Conservation (phyloP, 345 rosid species). For the Syzygium aromaticum region DNA sequence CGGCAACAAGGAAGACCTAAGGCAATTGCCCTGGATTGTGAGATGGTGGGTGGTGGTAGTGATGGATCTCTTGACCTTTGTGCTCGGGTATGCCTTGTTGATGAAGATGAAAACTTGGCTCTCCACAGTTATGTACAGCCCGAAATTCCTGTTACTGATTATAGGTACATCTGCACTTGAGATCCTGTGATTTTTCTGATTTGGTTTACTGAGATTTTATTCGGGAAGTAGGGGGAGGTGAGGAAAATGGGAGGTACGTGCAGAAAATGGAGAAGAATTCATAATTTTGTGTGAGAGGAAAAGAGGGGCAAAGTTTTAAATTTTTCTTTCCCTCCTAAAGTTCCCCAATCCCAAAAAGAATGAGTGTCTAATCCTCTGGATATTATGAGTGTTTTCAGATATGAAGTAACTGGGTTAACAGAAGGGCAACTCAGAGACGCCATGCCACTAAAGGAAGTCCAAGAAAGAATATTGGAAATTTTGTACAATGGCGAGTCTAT, state of each 20-base stretch:
- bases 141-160: constrained; percentile 39
- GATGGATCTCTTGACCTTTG: constrained; percentile 52
- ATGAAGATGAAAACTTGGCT: constrained; percentile 58
- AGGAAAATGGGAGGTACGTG: not conserved
- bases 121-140: constrained; percentile 54
- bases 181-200: not conserved
- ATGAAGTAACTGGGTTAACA: constrained; percentile 58
- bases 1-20: constrained; percentile 2
- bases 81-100: constrained; percentile 62
- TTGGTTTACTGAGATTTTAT: not conserved
- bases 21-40: constrained; percentile 64
- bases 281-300: not conserved
- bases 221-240: not conserved
- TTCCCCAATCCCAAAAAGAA: not conserved
- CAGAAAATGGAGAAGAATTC: not conserved
- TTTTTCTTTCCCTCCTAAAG: not conserved
- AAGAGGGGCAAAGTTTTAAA: not conserved
- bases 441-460: constrained; percentile 42
- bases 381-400: constrained; percentile 20
- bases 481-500: constrained; percentile 41
- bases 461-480: constrained; percentile 26
- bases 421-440: constrained; percentile 55
- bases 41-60: constrained; percentile 70
- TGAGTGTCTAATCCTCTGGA: not conserved
- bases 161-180: constrained; percentile 27